Conservation (phyloP, 495 filamentous ascomycete genomes). For the Penicillium silybi region DNA sequence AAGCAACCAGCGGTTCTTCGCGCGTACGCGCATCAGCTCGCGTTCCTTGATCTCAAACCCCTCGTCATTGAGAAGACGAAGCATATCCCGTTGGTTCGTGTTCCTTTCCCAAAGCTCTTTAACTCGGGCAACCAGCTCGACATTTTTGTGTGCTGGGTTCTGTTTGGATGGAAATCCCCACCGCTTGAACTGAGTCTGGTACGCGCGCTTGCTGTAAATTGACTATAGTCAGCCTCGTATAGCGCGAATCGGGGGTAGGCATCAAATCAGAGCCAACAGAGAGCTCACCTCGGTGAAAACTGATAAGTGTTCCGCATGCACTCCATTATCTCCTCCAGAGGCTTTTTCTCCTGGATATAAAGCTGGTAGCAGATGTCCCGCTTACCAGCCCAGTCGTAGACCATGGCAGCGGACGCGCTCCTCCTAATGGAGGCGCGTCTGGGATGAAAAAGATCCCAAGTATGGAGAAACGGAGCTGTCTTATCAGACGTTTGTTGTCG, state of each 20-base stretch:
- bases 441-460: constrained; percentile 11
- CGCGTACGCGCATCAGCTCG: constrained; percentile 62
- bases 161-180: constrained; percentile 77
- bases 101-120: constrained; percentile 76
- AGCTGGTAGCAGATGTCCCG: constrained; percentile 63
- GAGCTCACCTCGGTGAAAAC: constrained; percentile 60
- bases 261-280: not conserved
- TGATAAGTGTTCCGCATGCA: constrained; percentile 56
- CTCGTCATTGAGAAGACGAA: constrained; percentile 61
- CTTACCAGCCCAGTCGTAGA: constrained; percentile 72
- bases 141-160: constrained; percentile 64
- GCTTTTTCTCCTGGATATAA: constrained; percentile 69
- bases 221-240: not conserved
- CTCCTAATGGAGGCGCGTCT: constrained; percentile 32
- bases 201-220: constrained; percentile 61
- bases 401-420: constrained; percentile 47
- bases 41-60: constrained; percentile 68
- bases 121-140: constrained; percentile 59
- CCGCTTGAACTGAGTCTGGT: constrained; percentile 67
- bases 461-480: constrained; percentile 16
- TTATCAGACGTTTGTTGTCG: constrained; percentile 37
- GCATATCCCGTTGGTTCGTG: constrained; percentile 65
- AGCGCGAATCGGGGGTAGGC: not conserved
- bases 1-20: constrained; percentile 60
- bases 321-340: constrained; percentile 64